Conservation (phyloP, 345 rosid genomes). For the Camelina neglecta region DNA sequence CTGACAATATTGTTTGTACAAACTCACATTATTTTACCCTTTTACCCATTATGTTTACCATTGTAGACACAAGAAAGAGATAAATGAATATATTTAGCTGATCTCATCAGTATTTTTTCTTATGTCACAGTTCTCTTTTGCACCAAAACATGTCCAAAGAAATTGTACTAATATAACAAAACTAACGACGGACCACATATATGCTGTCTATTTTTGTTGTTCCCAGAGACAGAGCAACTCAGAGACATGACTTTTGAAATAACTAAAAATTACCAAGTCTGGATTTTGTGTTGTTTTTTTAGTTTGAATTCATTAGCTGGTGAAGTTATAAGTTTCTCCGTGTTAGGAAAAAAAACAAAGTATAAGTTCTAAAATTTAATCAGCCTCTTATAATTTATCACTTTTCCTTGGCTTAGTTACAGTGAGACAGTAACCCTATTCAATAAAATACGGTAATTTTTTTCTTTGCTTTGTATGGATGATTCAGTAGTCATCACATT, state of each 20-base stretch:
- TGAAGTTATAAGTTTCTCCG: neutral
- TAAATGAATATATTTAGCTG: slow-evolving; percentile 10
- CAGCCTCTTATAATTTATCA: neutral
- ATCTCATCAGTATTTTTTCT: neutral
- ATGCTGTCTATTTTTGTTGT: neutral
- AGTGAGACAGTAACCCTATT: neutral
- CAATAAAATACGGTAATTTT: neutral
- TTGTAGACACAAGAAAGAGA: slow-evolving; percentile 21
- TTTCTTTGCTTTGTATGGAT: neutral
- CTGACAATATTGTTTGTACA: slow-evolving; percentile 34
- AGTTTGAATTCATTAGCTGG: neutral
- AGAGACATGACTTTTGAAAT: neutral
- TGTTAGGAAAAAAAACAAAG: neutral
- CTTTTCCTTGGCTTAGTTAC: neutral
- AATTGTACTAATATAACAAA: neutral
- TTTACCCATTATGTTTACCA: neutral
- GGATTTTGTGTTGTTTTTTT: neutral
- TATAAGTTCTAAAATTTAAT: neutral
- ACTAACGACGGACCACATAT: neutral
- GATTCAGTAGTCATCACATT: neutral
- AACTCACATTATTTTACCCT: neutral
- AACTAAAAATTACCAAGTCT: neutral
- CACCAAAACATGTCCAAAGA: slow-evolving; percentile 1
- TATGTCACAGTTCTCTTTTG: neutral
- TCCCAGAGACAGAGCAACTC: neutral